These are phyloP conservation scores for Apophysomyces variabilis DNA, from an alignment of 371 early-diverging fungal genomes.

Conservation along the genomic window DNA sequence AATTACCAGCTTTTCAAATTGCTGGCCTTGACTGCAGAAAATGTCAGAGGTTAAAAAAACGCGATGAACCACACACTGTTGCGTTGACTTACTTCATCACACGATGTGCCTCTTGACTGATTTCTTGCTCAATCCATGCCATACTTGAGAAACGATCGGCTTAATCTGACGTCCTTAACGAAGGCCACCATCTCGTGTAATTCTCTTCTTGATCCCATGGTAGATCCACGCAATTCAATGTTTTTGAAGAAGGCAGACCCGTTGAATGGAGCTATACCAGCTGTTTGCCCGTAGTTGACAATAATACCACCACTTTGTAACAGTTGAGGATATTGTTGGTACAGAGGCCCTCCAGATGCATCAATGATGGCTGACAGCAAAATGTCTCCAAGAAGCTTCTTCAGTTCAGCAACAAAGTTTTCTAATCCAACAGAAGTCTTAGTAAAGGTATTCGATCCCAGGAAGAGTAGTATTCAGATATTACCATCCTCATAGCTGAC, in stretches of 20 bases:
- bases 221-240: conserved; percentile 63
- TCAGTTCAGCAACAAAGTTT: conserved; percentile 55
- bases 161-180: conserved; percentile 58
- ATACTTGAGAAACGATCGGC: conserved; percentile 67
- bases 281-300: conserved; percentile 67
- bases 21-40: background rate
- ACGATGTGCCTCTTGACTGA: conserved; percentile 56
- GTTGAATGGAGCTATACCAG: conserved; percentile 58
- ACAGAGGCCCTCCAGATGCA: conserved; percentile 69
- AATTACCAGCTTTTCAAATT: conserved; percentile 15
- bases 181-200: conserved; percentile 66
- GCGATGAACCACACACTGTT: background rate
- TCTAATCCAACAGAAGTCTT: conserved; percentile 27
- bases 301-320: conserved; percentile 62
- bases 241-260: conserved; percentile 51
- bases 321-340: conserved; percentile 39
- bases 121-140: conserved; percentile 52
- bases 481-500: conserved; percentile 72
- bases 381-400: conserved; percentile 44
- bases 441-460: background rate
- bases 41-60: no score
- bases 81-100: conserved; percentile 52
- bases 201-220: conserved; percentile 72
- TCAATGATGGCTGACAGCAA: conserved; percentile 66
- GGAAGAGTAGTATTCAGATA: background rate